Conservation (phyloP, 805 yeast genomes). For the Kuraishia piskuri region DNA sequence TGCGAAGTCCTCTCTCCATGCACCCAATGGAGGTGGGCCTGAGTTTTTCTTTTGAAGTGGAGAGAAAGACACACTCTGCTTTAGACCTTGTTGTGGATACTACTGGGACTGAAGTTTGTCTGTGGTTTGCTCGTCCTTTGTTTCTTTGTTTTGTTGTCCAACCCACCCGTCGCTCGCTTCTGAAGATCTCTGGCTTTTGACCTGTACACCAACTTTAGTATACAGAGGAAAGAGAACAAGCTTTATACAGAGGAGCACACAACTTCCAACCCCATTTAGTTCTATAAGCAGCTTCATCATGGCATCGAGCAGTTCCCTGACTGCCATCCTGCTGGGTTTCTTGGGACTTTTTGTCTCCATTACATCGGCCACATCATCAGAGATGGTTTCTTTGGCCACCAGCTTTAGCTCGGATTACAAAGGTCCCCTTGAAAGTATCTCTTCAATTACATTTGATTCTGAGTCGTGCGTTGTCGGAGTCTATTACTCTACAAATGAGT, state of each 20-base stretch:
- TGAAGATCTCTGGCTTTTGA: background rate
- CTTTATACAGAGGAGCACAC: background rate
- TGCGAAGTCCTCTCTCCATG: background rate
- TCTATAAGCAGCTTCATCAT: background rate
- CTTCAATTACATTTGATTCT: background rate
- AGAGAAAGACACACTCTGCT: no score
- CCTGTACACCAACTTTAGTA: background rate
- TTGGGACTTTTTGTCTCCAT: background rate
- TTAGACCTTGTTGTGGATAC: background rate
- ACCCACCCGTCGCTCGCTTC: background rate
- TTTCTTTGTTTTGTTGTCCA: background rate
- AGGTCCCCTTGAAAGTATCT: background rate
- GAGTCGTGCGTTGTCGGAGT: background rate
- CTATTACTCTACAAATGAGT: background rate
- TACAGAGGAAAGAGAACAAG: no score
- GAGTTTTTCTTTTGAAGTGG: background rate
- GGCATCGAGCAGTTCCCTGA: background rate
- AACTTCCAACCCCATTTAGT: background rate
- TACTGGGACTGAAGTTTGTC: background rate
- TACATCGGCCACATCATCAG: background rate
- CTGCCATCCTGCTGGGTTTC: background rate
- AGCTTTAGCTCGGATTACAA: background rate
- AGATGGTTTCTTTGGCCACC: slow-evolving; percentile 1
- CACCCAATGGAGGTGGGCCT: background rate
- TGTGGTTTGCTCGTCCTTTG: background rate